phyloP scores from a whole-genome alignment of 2,329 filamentous ascomycete species.

The Claviceps cyperi region DNA sequence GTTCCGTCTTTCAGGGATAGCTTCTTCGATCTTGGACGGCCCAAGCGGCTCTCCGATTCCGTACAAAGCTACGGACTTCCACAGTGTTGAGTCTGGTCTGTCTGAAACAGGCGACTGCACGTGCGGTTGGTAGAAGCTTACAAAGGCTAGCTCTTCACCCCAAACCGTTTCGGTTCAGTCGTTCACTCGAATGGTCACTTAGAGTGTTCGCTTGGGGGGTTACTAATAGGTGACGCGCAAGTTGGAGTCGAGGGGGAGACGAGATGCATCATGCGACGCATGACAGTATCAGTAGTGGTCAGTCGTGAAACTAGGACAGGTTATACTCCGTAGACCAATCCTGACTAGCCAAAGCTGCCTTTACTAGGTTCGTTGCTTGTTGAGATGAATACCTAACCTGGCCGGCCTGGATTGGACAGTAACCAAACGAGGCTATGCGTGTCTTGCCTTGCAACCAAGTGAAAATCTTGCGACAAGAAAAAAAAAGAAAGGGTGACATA shows the following conservation, averaged over 20 bases:
- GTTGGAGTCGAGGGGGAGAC: background rate
- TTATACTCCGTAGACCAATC: too few relatives aligned
- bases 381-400: background rate
- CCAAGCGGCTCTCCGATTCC: constrained; percentile 7
- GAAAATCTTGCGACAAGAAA: background rate
- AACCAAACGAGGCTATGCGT: background rate
- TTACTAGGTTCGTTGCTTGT: background rate
- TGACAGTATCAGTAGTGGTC: constrained; percentile 7
- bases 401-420: background rate
- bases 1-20: constrained; percentile 2
- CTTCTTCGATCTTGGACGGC: constrained; percentile 8
- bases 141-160: constrained; percentile 2
- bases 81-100: constrained; percentile 4
- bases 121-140: constrained; percentile 2
- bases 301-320: constrained; percentile 4
- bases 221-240: background rate
- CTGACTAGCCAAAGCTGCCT: background rate
- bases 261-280: constrained; percentile 9
- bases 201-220: background rate
- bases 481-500: background rate
- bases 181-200: background rate
- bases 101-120: constrained; percentile 12
- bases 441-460: background rate
- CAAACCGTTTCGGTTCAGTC: constrained; percentile 2
- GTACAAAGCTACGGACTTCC: constrained; percentile 5